Conservation (phyloP, 495 filamentous ascomycete genomes). For the Saxispiralis lemnorum region DNA sequence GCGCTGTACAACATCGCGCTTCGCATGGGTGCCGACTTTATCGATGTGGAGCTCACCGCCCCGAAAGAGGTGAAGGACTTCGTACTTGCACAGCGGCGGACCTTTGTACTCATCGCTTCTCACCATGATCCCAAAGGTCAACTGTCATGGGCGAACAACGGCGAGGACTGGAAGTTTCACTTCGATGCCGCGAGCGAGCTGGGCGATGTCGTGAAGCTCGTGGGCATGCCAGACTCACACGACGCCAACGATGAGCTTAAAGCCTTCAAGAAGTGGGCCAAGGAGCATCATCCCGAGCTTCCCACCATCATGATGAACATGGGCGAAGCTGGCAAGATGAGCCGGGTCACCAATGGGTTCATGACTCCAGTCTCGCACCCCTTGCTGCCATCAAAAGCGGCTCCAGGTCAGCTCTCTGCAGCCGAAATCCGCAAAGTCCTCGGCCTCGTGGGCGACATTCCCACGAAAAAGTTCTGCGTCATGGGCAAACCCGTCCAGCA, state of each 20-base stretch:
- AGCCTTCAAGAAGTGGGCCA: constrained; percentile 64
- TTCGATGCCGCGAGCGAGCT: constrained; percentile 76
- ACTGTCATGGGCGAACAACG: constrained; percentile 73
- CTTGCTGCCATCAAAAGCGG: constrained; percentile 73
- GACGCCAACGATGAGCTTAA: constrained; percentile 75
- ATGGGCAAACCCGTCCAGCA: constrained; percentile 68
- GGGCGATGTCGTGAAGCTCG: constrained; percentile 87
- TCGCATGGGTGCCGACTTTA: constrained; percentile 70
- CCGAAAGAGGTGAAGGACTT: constrained; percentile 51
- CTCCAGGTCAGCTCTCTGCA: constrained; percentile 84
- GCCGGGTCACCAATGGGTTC: constrained; percentile 76
- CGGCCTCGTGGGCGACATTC: constrained; percentile 61
- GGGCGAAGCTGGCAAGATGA: constrained; percentile 74
- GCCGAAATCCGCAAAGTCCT: constrained; percentile 69
- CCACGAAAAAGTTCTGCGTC: constrained; percentile 61
- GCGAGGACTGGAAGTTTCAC: constrained; percentile 53
- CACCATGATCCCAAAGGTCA: constrained; percentile 73
- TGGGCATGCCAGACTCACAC: constrained; percentile 59
- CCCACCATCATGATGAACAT: constrained; percentile 94
- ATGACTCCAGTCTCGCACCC: constrained; percentile 93
- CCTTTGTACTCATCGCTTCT: constrained; percentile 75
- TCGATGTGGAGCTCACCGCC: constrained; percentile 85
- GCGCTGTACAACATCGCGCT: constrained; percentile 62
- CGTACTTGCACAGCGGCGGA: constrained; percentile 36
- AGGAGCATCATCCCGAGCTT: constrained; percentile 42